Base-by-base conservation (phyloP, 164 flowering plant species). In the Amborella trichopoda region DNA sequence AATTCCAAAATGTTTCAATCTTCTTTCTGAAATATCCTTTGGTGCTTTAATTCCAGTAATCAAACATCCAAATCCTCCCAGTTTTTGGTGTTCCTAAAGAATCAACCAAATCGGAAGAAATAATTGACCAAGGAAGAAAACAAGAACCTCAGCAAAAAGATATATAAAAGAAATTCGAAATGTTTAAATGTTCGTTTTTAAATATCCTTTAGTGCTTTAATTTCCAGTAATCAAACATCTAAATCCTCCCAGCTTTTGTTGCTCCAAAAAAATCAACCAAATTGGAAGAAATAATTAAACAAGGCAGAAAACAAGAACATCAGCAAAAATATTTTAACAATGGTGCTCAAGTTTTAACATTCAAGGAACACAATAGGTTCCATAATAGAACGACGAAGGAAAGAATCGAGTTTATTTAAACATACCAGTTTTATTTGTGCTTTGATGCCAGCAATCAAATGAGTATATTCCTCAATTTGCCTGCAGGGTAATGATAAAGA, bases 381-480 rank as follows among this genome's bases (percentile, higher is more conserved):
- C 18, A 18, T 24, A 27, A 21, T 25, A 20, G 10, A 5, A 36
- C 14, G 19, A 38, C 28, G 21, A 17, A 33, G 44, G 2, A 28
- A 2, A 18, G 5, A 22, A 41, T 13, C 34, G 3, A 8, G 6
- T 12, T 5, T 8, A 40, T 17, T 5, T 6, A 43, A 32, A 33
- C 68, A 30, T 80, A 90, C 98, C 91, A 86, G 38, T 73, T 86
- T 86, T 49, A 90, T 90, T 46, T 80, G 89, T 20, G 85, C 76
- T 72, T 90, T 86, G 52, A 90, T 83, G n/a, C 80, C 68, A 38
- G 89, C 91, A 56, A 90, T 75, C 26, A 62, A 60, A 12, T 45
- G 71, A 3, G 94, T 86, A 24, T 69, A 81, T 40, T 86, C 89
- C 38, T 81, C 93, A 48, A 83, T 71, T 67, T 80, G 70, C 75